These are phyloP conservation scores for Leptodermis oblonga DNA, from an alignment of 257 asterid genomes.

Conservation along the genomic window DNA sequence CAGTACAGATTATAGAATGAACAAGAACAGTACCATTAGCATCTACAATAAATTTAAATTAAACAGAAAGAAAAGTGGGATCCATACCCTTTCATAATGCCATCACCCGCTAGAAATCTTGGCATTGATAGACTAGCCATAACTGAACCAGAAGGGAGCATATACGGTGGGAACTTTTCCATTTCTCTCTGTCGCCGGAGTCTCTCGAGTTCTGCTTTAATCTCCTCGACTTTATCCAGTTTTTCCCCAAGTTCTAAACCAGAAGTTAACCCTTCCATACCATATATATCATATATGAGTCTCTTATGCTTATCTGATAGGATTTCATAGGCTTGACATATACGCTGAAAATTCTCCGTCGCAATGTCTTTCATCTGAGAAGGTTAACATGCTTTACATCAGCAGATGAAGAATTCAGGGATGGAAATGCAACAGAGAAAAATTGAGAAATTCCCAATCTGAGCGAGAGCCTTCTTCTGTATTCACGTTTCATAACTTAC, in stretches of 20 bases:
- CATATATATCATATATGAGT: constrained; percentile 84
- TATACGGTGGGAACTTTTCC: constrained; percentile 53
- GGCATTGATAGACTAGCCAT: constrained; percentile 82
- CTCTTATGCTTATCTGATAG: constrained; percentile 73
- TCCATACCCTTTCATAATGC: constrained; percentile 84
- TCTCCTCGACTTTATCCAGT: constrained; percentile 73
- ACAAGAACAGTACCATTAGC: background rate
- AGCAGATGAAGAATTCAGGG: no score
- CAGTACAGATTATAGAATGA: background rate
- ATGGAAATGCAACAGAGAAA: no score
- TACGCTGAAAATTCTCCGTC: constrained; percentile 92
- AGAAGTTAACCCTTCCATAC: constrained; percentile 92
- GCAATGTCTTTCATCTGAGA: constrained; percentile 93
- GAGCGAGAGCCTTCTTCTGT: no score
- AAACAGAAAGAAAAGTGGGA: constrained; percentile 17
- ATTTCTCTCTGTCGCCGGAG: constrained; percentile 62
- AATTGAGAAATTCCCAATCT: no score
- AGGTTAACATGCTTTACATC: background rate
- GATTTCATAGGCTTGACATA: constrained; percentile 95
- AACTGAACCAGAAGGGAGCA: constrained; percentile 76
- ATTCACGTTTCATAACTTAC: no score
- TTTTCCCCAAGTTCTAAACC: constrained; percentile 93
- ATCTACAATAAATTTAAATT: constrained; percentile 7
- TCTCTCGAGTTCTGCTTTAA: constrained; percentile 92
- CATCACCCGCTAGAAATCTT: constrained; percentile 67